Evolutionary conservation across 768 basidiomycete genomes (phyloP), one percentile per base, ranked within the genome.

Genomic region (Rhizopogon salebrosus): DNA sequence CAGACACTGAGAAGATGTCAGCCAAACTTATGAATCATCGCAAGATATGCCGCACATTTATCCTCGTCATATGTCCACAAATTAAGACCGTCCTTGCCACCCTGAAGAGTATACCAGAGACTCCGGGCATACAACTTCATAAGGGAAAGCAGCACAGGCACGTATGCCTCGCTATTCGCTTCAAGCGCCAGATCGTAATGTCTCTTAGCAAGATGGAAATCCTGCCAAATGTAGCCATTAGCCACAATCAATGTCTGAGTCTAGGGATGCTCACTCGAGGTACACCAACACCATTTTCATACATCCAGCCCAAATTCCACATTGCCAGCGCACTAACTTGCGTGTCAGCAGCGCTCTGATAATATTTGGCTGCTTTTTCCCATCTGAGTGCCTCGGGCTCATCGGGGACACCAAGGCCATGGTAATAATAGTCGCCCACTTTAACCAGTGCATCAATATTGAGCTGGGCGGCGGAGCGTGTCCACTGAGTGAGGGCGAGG

Each of bases 251-350:
- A 39, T 8, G 29, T 13, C 26, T n/a, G 22, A 40, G 48, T 14
- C 9, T 24, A 53, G 13, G 35, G 18, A 26, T 27, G 56, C 73
- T 57, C 56, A 90, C 92, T 77, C 89, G 87, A 23, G 89, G 83
- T 0, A 98, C 91, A 2, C 97, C 97, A 20, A 90, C 67, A 0
- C 97, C 97, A 60, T 93, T 92, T 72, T 98, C 95, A 67, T 98
- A 98, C 97, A 98, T 98, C 91, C 92, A 98, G 1, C 95, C 97
- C 10, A 98, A 72, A 63, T 98, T 97, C 93, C 93, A 98, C 85
- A 97, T 92, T 1, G 97, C 94, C 57, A 98, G 75, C 1, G 97
- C 93, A 60, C 93, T 97, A 61, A 88, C 60, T 55, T 95, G 91
- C 2, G 92, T 95, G 57, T 94, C 92, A 2, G 91, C 92, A 3